Conservation (phyloP, 345 rosid genomes). For the Reutealis trisperma region DNA sequence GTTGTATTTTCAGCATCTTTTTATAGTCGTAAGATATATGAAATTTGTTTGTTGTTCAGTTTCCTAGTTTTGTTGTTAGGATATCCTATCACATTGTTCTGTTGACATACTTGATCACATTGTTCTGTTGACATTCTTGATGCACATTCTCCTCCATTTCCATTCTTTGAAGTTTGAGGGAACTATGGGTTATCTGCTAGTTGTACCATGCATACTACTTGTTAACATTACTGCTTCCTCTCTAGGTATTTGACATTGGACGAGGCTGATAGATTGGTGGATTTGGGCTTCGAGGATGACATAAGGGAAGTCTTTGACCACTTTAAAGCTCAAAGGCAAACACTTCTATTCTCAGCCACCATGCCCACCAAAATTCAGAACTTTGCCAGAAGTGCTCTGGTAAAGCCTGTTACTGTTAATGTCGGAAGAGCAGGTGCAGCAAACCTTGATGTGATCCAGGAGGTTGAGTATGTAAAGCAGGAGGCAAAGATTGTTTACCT, state of each 20-base stretch:
- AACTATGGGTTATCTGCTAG: background rate
- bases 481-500: constrained; percentile 96
- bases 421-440: constrained; percentile 99
- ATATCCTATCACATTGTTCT: background rate
- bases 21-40: too few species aligned
- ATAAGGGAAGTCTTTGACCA: constrained; percentile 94
- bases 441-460: constrained; percentile 94
- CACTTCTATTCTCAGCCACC: constrained; percentile 88
- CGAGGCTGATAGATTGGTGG: constrained; percentile 95
- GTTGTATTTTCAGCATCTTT: too few species aligned
- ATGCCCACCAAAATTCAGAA: constrained; percentile 95
- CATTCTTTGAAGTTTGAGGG: background rate
- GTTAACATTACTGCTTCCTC: constrained; percentile 13
- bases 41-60: background rate
- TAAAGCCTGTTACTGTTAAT: constrained; percentile 80
- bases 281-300: constrained; percentile 96
- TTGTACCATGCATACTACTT: background rate
- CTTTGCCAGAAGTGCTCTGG: constrained; percentile 87
- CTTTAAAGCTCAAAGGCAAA: constrained; percentile 89
- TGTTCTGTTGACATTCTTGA: constrained; percentile 1
- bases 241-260: constrained; percentile 90
- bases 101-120: background rate
- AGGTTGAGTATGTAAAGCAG: constrained; percentile 93
- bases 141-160: background rate
- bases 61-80: background rate